Evolutionary conservation across 1,284 basidiomycete species (phyloP).

Genomic region (Fomitopsis palustris): DNA sequence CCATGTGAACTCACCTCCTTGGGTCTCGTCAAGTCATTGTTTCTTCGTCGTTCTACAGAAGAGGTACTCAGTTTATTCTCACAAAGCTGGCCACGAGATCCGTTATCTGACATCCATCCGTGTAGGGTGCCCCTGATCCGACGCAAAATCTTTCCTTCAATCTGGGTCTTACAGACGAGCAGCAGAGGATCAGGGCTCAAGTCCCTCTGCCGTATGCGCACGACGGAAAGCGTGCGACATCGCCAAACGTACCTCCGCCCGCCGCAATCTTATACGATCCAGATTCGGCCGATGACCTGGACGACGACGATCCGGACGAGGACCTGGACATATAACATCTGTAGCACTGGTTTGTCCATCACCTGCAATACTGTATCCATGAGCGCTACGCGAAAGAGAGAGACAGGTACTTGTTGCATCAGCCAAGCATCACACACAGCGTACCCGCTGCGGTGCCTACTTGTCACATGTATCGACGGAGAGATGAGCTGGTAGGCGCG

Average conservation of each 20-base stretch:
- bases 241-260: constrained; percentile 4
- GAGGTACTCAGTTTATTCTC: constrained; percentile 37
- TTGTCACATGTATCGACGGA: no score
- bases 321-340: constrained; percentile 70
- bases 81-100: neutral
- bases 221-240: constrained; percentile 29
- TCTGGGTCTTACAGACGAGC: constrained; percentile 79
- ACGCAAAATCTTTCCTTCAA: constrained; percentile 80
- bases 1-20: constrained; percentile 47
- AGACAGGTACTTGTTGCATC: no score
- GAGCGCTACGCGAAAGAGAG: no score
- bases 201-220: constrained; percentile 88
- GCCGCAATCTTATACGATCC: constrained; percentile 70
- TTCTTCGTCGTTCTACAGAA: constrained; percentile 33
- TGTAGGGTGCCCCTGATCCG: constrained; percentile 44
- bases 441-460: no score
- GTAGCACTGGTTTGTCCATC: no score
- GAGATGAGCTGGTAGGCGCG: no score
- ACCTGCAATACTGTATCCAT: no score
- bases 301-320: constrained; percentile 89
- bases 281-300: constrained; percentile 85
- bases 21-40: constrained; percentile 45
- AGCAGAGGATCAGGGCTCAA: constrained; percentile 72
- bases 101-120: neutral
- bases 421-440: no score